A percentile compares a stretch with the other conserved stretches of the same genome.
phyloP scores from a whole-genome alignment of 306 rosid species.

The Castanea mollissima region DNA sequence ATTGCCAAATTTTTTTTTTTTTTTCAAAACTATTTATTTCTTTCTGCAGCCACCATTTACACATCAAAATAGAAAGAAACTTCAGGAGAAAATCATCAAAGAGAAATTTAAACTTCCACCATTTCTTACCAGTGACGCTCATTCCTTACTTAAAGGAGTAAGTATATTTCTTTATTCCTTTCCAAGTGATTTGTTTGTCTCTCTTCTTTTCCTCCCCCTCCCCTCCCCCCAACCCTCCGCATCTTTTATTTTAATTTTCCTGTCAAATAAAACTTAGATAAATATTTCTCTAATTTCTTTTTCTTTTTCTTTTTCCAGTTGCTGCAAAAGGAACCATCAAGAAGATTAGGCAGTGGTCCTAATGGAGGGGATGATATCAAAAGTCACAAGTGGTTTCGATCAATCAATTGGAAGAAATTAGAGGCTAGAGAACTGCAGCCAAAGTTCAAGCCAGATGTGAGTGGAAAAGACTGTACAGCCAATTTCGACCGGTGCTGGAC shows the following conservation, averaged over 20 bases:
- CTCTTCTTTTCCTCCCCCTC: background rate
- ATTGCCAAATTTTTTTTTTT: background rate
- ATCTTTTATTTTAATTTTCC: background rate
- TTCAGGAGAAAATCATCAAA: conserved; percentile 85
- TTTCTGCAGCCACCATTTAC: conserved; percentile 81
- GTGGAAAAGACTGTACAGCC: conserved; percentile 77
- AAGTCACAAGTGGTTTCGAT: conserved; percentile 76
- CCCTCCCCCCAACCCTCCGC: background rate
- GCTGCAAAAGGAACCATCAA: conserved; percentile 80
- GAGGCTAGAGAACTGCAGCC: conserved; percentile 81
- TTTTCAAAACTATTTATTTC: conserved; percentile 1
- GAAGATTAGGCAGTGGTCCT: conserved; percentile 81
- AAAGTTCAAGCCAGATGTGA: conserved; percentile 83
- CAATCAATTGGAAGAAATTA: conserved; percentile 88
- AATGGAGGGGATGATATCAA: conserved; percentile 73
- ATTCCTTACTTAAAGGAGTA: conserved; percentile 95
- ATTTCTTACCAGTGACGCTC: conserved; percentile 69
- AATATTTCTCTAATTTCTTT: too few relatives aligned
- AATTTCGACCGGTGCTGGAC: conserved; percentile 96
- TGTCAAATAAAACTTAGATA: conserved; percentile 1
- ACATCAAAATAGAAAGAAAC: conserved; percentile 83
- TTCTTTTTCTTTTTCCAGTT: conserved; percentile 45
- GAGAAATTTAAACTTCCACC: conserved; percentile 92
- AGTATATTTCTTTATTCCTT: conserved; percentile 26
- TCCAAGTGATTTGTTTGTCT: background rate